Base-by-base conservation (phyloP, 2,329 filamentous ascomycete genomes). In the Davidsoniella australis region DNA sequence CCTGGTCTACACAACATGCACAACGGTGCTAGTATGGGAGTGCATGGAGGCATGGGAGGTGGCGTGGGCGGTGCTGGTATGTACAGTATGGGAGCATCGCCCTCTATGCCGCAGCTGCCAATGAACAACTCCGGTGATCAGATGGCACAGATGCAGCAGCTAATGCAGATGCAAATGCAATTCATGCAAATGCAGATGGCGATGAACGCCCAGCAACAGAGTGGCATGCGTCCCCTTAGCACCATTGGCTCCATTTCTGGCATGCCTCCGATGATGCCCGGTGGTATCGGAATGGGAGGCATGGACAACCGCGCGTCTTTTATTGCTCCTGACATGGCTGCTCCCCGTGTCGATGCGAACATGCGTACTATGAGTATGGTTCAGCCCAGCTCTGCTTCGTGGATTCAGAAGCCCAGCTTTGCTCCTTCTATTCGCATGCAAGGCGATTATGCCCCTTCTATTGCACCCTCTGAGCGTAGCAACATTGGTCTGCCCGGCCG, bases 151-250 rank as follows among this genome's bases (percentile, higher is more conserved):
- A 69, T 71, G 67, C 66, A 64, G 18, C 64, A 58, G 54, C 61
- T 64, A 54, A 65, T 60, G 20, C 83, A 89, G 57, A 72, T 88
- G 40, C 80, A 88, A 56, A 82, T 91, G 72, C 80, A 85, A 58
- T 87, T 89, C 65, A 87, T 89, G 82, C 82, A 87, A 60, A 86
- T 91, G 80, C 86, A 94, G 62, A 88, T 93, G 82, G 84, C 93
- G 61, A 87, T 87, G 65, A 89, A 52, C 10, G 41, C 20, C 23
- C 50, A 52, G 9, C 47, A 49, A 16, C n/a, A 43, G 24, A 20
- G 29, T 16, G 50, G 50, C 12, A 49, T 52, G 45, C 50, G 50
- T 23, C 50, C 50, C 5, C 18, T 51, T 1, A 47, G 43, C 17
- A 51, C 49, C 18, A 38, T 51, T 17, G 49, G 49, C 7, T 51